Conservation (phyloP, 2,329 filamentous ascomycete genomes). For the Ascochyta koolunga region DNA sequence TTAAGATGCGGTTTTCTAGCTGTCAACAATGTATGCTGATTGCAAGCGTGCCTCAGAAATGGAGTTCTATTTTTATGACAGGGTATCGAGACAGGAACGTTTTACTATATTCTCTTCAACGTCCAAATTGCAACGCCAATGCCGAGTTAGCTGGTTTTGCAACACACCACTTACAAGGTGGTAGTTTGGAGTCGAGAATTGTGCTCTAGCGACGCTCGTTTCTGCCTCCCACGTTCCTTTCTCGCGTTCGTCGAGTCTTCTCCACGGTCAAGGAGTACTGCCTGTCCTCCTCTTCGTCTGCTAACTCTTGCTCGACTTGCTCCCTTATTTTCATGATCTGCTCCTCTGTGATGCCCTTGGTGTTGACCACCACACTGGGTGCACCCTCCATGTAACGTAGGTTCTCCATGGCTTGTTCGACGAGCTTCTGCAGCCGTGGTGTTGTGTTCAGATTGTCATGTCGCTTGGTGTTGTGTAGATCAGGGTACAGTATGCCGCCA, state of each 20-base stretch:
- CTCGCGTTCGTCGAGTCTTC: conserved; percentile 47
- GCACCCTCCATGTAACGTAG: conserved; percentile 82
- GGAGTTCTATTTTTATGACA: not conserved
- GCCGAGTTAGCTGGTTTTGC: not conserved
- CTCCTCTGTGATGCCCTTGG: conserved; percentile 79
- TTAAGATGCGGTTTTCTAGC: not conserved
- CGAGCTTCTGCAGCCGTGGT: conserved; percentile 76
- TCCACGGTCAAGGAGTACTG: conserved; percentile 63
- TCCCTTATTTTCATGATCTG: conserved; percentile 61
- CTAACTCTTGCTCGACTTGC: conserved; percentile 70
- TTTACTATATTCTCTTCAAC: not conserved
- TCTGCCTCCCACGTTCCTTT: conserved; percentile 54
- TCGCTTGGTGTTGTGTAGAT: conserved; percentile 75
- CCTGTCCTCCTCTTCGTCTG: conserved; percentile 67
- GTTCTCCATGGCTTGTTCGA: conserved; percentile 82
- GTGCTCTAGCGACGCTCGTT: conserved; percentile 44
- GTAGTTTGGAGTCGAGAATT: not conserved
- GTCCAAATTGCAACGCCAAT: conserved; percentile 3
- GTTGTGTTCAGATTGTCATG: conserved; percentile 79
- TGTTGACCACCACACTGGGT: conserved; percentile 77
- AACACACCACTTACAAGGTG: not conserved
- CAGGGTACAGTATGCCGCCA: conserved; percentile 76
- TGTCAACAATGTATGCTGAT: not conserved
- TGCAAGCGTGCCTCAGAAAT: not conserved
- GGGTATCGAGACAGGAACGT: conserved; percentile 6